These are phyloP conservation scores for Russula lepida DNA, from an alignment of 768 basidiomycete species.

Conservation along the genomic window DNA sequence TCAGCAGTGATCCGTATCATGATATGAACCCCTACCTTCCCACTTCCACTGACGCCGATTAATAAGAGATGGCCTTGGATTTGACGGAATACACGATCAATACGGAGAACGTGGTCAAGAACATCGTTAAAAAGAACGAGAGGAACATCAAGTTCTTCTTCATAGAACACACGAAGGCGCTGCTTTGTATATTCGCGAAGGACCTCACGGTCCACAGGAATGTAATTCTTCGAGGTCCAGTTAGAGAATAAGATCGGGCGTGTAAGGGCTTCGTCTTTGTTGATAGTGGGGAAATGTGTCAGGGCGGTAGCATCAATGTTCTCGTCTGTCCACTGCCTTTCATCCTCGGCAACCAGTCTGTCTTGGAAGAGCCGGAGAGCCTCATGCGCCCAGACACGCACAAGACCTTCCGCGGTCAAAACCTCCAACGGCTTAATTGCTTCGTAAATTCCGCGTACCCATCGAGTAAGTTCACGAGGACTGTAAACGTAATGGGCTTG, in stretches of 20 bases:
- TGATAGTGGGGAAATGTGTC: slow-evolving; percentile 90
- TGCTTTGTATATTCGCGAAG: slow-evolving; percentile 96
- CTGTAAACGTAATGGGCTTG: slow-evolving; percentile 99
- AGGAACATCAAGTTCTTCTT: slow-evolving; percentile 96
- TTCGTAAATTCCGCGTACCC: slow-evolving; percentile 96
- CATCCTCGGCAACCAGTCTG: slow-evolving; percentile 87
- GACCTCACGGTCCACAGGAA: slow-evolving; percentile 87
- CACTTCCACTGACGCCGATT: slow-evolving; percentile 96
- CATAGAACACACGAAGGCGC: slow-evolving; percentile 94
- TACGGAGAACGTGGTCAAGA: slow-evolving; percentile 93
- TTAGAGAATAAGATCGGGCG: slow-evolving; percentile 97
- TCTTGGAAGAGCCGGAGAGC: slow-evolving; percentile 96
- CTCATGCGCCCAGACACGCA: slow-evolving; percentile 97
- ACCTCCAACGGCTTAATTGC: slow-evolving; percentile 90
- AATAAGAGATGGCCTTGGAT: slow-evolving; percentile 93
- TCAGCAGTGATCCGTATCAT: not conserved
- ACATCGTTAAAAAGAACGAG: slow-evolving; percentile 98
- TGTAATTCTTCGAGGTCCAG: slow-evolving; percentile 97
- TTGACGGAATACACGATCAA: slow-evolving; percentile 98
- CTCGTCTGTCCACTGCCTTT: slow-evolving; percentile 92
- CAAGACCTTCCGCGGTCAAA: slow-evolving; percentile 89
- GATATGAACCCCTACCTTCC: slow-evolving; percentile 59
- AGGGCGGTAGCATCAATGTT: slow-evolving; percentile 76
- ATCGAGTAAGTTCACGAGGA: slow-evolving; percentile 96
- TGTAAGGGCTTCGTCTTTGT: slow-evolving; percentile 72